A percentile compares a stretch with the other conserved stretches of the same genome.
Conservation (phyloP, 163 green algal genomes). For the Chlamydomonas reinhardtii region DNA sequence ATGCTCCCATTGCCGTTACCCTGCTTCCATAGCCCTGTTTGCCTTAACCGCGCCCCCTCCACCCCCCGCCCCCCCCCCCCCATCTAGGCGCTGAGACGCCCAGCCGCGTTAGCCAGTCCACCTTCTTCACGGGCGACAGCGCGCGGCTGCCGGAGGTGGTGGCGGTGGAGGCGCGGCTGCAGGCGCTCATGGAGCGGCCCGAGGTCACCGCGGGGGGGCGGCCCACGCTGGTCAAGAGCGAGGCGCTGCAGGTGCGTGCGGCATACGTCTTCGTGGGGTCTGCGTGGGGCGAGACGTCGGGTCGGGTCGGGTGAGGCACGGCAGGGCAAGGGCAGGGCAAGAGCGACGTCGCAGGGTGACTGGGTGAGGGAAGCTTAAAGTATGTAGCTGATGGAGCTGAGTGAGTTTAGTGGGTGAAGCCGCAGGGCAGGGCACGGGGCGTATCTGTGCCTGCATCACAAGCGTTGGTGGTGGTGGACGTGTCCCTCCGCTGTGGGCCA, state of each 20-base stretch:
- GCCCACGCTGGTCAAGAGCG: conserved; percentile 44
- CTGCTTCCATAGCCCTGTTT: too few relatives aligned
- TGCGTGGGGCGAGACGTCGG: neutral
- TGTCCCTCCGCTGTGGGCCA: too few relatives aligned
- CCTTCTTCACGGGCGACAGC: conserved; percentile 64
- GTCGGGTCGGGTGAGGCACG: neutral
- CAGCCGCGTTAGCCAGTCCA: conserved; percentile 53
- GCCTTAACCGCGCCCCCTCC: too few relatives aligned
- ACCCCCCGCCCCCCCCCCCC: neutral
- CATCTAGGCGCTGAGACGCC: conserved; percentile 59
- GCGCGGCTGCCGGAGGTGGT: conserved; percentile 20
- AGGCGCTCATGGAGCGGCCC: conserved; percentile 43
- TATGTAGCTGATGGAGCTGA: too few relatives aligned
- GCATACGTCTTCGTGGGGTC: too few relatives aligned
- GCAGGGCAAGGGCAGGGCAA: neutral
- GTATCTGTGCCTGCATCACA: too few relatives aligned
- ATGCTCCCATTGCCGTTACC: too few relatives aligned
- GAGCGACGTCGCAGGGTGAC: too few relatives aligned
- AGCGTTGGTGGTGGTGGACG: too few relatives aligned
- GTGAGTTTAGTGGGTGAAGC: too few relatives aligned
- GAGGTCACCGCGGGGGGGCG: conserved; percentile 42
- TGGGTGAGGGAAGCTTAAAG: too few relatives aligned
- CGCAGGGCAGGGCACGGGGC: too few relatives aligned
- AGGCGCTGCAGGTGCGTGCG: conserved; percentile 54
- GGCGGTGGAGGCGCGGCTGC: conserved; percentile 49